Percentiles rank a stretch among this genome's conserved stretches.
Conservation (phyloP, 129 eudicot species). For the Erigeron canadensis region DNA sequence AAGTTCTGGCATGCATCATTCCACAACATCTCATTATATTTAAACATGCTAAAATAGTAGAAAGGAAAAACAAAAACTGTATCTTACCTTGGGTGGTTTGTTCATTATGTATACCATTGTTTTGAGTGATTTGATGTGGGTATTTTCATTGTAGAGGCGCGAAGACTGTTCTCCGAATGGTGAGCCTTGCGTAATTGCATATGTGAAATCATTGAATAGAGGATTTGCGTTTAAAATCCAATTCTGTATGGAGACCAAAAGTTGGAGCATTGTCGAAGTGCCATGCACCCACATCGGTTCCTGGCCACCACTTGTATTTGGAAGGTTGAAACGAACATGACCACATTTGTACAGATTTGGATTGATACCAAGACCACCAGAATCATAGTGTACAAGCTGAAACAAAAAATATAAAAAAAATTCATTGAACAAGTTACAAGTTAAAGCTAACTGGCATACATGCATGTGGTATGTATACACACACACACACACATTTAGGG, state of each 20-base stretch:
- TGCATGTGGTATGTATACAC: background rate
- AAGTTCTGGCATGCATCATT: background rate
- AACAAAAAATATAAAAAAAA: background rate
- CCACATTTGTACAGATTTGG: conserved; percentile 1
- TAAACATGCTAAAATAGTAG: no score
- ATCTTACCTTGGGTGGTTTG: conserved; percentile 1
- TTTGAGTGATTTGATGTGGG: background rate
- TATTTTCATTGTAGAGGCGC: background rate
- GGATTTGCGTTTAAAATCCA: no score
- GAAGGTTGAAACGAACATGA: background rate
- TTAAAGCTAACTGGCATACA: background rate
- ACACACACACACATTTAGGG: no score
- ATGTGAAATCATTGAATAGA: background rate
- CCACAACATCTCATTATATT: background rate
- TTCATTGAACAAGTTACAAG: background rate
- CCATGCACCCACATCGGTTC: background rate
- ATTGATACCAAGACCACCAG: conserved; percentile 1
- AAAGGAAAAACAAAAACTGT: no score
- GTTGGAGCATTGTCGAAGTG: no score
- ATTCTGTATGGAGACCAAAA: no score
- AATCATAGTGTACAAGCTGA: background rate
- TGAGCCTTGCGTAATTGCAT: no score
- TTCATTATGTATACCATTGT: background rate
- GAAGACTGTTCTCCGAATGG: background rate
- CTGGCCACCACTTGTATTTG: background rate